Evolutionary conservation across 495 filamentous ascomycete genomes (phyloP).

Genomic region (Cenococcum geophilum): DNA sequence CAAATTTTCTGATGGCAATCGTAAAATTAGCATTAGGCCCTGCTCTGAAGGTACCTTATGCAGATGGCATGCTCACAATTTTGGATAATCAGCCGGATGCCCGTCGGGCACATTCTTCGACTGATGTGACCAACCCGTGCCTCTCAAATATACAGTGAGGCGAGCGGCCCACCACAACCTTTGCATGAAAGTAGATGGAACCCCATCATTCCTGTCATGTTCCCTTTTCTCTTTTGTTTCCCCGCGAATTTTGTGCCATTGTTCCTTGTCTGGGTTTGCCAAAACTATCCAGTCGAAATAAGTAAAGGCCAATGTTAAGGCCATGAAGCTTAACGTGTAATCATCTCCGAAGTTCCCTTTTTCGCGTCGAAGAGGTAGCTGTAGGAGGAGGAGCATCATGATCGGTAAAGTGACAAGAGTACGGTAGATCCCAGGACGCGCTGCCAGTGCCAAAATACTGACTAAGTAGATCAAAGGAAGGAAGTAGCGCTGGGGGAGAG

Average conservation of each 20-base stretch:
- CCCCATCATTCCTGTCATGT: too few relatives aligned
- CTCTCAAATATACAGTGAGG: background rate
- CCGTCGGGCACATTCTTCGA: slow-evolving; percentile 17
- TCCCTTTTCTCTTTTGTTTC: too few relatives aligned
- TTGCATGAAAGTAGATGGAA: background rate
- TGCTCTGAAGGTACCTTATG: background rate
- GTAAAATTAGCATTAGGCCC: background rate
- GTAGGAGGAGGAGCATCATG: slow-evolving; percentile 4
- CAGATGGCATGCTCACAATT: slow-evolving; percentile 3
- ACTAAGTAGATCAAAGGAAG: slow-evolving; percentile 8
- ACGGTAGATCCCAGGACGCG: slow-evolving; percentile 6
- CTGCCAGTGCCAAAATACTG: slow-evolving; percentile 2
- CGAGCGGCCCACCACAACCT: slow-evolving; percentile 12
- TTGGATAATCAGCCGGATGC: slow-evolving; percentile 9
- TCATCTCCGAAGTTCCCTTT: slow-evolving; percentile 7
- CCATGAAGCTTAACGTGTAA: background rate
- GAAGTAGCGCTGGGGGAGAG: slow-evolving; percentile 4
- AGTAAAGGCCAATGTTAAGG: background rate
- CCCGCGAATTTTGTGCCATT: slow-evolving; percentile 13
- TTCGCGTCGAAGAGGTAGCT: slow-evolving; percentile 4
- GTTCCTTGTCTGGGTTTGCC: slow-evolving; percentile 13
- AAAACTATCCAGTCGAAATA: slow-evolving; percentile 18
- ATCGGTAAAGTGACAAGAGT: slow-evolving; percentile 10
- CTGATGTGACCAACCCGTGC: slow-evolving; percentile 13
- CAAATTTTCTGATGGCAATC: background rate